A percentile compares a stretch with the other conserved stretches of the same genome.
These are phyloP conservation scores for Delonix regia DNA, from an alignment of 306 rosid species.

Conservation along the genomic window DNA sequence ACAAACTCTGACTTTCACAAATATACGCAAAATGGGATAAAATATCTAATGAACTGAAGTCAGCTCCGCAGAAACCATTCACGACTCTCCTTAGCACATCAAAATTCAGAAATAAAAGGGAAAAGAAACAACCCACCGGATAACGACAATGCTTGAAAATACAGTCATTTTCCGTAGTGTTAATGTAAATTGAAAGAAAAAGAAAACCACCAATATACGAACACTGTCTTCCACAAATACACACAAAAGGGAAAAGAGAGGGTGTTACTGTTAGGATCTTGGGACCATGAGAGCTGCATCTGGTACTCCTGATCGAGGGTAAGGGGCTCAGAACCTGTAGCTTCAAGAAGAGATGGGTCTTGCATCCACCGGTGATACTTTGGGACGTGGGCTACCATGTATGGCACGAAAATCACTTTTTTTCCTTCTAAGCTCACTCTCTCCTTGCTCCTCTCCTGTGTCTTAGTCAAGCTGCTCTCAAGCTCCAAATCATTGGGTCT, in stretches of 20 bases:
- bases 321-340: conserved; percentile 90
- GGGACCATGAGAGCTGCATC: conserved; percentile 92
- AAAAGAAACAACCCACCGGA: not conserved
- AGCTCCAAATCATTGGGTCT: not conserved
- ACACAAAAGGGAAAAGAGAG: conserved; percentile 12
- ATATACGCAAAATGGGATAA: not conserved
- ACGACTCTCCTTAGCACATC: not conserved
- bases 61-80: not conserved
- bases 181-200: not conserved
- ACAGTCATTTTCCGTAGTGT: no score
- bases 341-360: conserved; percentile 78
- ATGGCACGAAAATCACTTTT: conserved; percentile 76
- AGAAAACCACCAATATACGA: not conserved
- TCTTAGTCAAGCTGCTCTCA: not conserved
- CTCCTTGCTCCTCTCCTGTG: conserved; percentile 43
- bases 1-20: not conserved
- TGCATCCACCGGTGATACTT: conserved; percentile 89
- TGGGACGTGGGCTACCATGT: conserved; percentile 81
- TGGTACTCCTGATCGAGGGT: conserved; percentile 75
- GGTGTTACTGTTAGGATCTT: conserved; percentile 68
- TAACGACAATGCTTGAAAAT: no score
- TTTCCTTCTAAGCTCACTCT: conserved; percentile 69
- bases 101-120: not conserved
- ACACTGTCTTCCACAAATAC: not conserved
- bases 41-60: not conserved